Percentiles rank a stretch among this genome's conserved stretches.
Conservation (phyloP, 2,329 filamentous ascomycete species). For the Zasmidium citrigriseum region DNA sequence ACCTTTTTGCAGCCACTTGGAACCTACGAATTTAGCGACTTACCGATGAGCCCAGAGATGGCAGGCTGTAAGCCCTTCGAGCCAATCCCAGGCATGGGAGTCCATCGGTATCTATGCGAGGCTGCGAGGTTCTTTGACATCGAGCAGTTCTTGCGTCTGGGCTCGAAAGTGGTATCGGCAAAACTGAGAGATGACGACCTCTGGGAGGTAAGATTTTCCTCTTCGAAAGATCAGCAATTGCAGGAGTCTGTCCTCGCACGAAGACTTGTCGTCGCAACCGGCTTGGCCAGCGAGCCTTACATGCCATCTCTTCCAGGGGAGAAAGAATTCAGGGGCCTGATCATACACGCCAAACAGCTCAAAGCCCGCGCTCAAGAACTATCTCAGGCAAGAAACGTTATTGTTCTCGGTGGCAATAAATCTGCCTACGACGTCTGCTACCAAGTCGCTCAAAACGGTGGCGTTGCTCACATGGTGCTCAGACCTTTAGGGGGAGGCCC, state of each 20-base stretch:
- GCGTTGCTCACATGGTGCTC: slow-evolving; percentile 57
- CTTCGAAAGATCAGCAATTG: background rate
- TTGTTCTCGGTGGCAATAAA: slow-evolving; percentile 61
- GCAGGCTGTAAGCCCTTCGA: slow-evolving; percentile 49
- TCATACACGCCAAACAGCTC: slow-evolving; percentile 56
- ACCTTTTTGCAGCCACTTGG: slow-evolving; percentile 47
- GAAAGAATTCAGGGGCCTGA: slow-evolving; percentile 49
- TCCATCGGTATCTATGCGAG: slow-evolving; percentile 58
- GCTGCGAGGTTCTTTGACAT: slow-evolving; percentile 56
- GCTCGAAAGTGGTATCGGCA: slow-evolving; percentile 47
- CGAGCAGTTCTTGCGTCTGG: slow-evolving; percentile 46
- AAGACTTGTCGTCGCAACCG: slow-evolving; percentile 62
- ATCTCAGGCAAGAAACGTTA: slow-evolving; percentile 41
- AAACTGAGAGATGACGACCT: background rate
- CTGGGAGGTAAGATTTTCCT: background rate
- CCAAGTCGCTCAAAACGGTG: slow-evolving; percentile 50
- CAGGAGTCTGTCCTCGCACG: slow-evolving; percentile 12
- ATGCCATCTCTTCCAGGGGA: slow-evolving; percentile 53
- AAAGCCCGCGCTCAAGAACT: slow-evolving; percentile 21
- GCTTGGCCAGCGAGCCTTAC: slow-evolving; percentile 57
- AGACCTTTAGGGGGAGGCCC: slow-evolving; percentile 58
- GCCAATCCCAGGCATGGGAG: slow-evolving; percentile 58
- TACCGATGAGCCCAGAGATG: slow-evolving; percentile 58
- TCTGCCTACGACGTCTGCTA: slow-evolving; percentile 61
- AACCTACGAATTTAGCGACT: slow-evolving; percentile 71